Evolutionary conservation across 1,139 yeast species (phyloP).

Genomic region (Suhomyces panamericanus): DNA sequence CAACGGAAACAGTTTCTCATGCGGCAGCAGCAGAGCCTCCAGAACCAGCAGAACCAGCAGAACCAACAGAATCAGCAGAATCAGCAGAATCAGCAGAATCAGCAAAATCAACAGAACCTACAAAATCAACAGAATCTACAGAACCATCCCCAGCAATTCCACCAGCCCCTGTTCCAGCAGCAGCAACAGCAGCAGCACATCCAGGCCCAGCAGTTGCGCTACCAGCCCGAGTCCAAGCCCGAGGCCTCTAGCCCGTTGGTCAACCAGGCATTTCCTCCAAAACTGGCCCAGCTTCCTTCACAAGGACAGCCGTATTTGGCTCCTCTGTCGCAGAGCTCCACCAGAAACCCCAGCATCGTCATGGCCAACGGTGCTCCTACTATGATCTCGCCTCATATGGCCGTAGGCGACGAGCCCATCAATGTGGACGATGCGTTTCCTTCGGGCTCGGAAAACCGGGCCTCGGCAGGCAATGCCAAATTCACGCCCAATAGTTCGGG

Average conservation of each 20-base stretch:
- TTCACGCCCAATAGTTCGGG: slow-evolving; percentile 6
- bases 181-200: slow-evolving; percentile 5
- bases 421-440: neutral
- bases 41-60: slow-evolving; percentile 11
- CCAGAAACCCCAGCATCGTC: neutral
- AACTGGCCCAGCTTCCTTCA: slow-evolving; percentile 2
- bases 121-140: slow-evolving; percentile 2
- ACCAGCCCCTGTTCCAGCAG: slow-evolving; percentile 2
- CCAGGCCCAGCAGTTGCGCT: slow-evolving; percentile 4
- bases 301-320: neutral
- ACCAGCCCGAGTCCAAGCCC: slow-evolving; percentile 6
- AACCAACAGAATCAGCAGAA: slow-evolving; percentile 3
- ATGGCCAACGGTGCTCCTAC: neutral
- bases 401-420: slow-evolving; percentile 2
- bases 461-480: neutral
- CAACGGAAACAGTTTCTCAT: slow-evolving; percentile 28
- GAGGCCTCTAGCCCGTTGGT: slow-evolving; percentile 1
- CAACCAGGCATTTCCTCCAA: slow-evolving; percentile 1
- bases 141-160: slow-evolving; percentile 1
- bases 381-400: slow-evolving; percentile 8
- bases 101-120: slow-evolving; percentile 3
- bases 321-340: neutral
- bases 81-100: slow-evolving; percentile 1
- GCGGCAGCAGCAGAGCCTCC: slow-evolving; percentile 21
- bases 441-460: neutral